Evolutionary conservation across 306 rosid genomes (phyloP), one percentile per base, ranked within the genome.

Genomic region (Medicago ruthenica): DNA sequence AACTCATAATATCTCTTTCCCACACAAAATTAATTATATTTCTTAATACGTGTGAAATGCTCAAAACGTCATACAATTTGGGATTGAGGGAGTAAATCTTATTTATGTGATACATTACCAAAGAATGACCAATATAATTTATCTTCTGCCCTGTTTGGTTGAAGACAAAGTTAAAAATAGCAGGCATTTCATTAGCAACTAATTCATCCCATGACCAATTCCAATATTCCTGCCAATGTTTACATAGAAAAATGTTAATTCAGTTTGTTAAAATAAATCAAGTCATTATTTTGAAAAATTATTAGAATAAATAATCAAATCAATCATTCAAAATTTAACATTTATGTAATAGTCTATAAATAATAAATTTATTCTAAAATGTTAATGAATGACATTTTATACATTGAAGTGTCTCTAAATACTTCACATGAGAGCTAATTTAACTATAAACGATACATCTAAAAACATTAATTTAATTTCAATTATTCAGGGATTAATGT

Each of bases 201-300:
- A 94, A 60, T 48, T 94, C 94, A 76, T 94, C 98, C 89, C 89
- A 91, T 0, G 93, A 79, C 96, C 96, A 94, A 14, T 87, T 17
- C 98, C 98, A 94, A 58, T 70, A 94, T 0, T 14, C 69, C 97
- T 92, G 83, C 1, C 75, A 82, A 13, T 20, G 18, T 80, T 66
- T 20, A 55, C 72, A 79, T 2, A 77, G 1, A 24, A 5, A 57
- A 20, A 50, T 27, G 47, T 45, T 20, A 21, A 11, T 20, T 45
- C 3, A 36, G 11, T 44, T 63, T 9, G 8, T 70, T 7, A 18
- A 55, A 70, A 22, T 51, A 51, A 15, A 31, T 34, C 3, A 70
- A 1, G 24, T 4, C 6, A 34, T 6, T 34, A 34, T 0, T 34
- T 34, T 4, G 37, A 34, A 34, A 47, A 21, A 47, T 39, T 9